These are phyloP conservation scores for Collybia sordida DNA, from an alignment of 768 basidiomycete species.

Conservation along the genomic window DNA sequence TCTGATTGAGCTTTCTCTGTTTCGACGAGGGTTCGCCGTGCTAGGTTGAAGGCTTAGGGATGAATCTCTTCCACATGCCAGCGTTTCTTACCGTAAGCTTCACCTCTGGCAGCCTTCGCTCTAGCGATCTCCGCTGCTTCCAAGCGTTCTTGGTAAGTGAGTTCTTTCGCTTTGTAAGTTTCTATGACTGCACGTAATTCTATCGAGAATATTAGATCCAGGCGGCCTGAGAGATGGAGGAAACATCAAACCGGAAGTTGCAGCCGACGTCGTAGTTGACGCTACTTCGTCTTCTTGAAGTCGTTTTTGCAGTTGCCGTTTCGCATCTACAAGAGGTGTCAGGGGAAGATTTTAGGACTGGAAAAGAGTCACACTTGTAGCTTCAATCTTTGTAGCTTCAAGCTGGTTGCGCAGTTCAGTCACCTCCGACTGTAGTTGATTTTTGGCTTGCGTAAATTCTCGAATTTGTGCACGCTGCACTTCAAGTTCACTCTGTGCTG, in stretches of 20 bases:
- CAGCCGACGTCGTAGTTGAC: slow-evolving; percentile 55
- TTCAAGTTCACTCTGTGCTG: slow-evolving; percentile 64
- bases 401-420: slow-evolving; percentile 53
- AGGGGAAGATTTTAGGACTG: background rate
- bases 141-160: slow-evolving; percentile 54
- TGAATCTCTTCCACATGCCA: background rate
- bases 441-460: slow-evolving; percentile 56
- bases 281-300: slow-evolving; percentile 66
- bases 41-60: slow-evolving; percentile 30
- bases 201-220: slow-evolving; percentile 17
- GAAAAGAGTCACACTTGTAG: slow-evolving; percentile 40
- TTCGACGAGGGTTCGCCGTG: slow-evolving; percentile 59
- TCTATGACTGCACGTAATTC: slow-evolving; percentile 67
- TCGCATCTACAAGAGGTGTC: slow-evolving; percentile 40
- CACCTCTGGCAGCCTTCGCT: slow-evolving; percentile 63
- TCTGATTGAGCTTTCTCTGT: slow-evolving; percentile 58
- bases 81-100: slow-evolving; percentile 51
- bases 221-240: background rate
- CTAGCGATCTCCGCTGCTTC: slow-evolving; percentile 70
- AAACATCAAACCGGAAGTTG: slow-evolving; percentile 47
- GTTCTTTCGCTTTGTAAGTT: slow-evolving; percentile 63
- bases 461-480: slow-evolving; percentile 60
- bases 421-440: slow-evolving; percentile 56
- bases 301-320: slow-evolving; percentile 56
- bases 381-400: slow-evolving; percentile 59